Conservation (phyloP, 2,329 filamentous ascomycete genomes). For the Pseudocercospora eumusae region DNA sequence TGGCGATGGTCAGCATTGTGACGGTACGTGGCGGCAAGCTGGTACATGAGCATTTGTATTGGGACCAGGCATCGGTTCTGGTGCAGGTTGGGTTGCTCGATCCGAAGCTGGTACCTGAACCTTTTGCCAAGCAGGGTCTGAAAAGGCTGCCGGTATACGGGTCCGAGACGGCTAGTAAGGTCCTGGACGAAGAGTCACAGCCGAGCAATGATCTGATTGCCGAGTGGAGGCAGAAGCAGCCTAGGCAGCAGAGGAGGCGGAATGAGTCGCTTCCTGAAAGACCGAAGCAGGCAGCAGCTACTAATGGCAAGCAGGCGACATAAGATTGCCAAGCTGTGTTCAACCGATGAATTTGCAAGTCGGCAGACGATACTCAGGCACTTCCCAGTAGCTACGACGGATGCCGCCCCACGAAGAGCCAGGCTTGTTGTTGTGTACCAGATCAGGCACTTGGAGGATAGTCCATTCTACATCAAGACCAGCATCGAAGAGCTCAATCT, state of each 20-base stretch:
- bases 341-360: conserved; percentile 72
- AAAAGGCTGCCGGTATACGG: conserved; percentile 46
- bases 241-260: conserved; percentile 15
- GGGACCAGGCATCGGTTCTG: conserved; percentile 61
- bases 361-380: conserved; percentile 75
- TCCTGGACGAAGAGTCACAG: conserved; percentile 45
- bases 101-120: conserved; percentile 53
- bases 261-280: conserved; percentile 26
- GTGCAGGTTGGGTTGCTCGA: conserved; percentile 59
- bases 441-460: conserved; percentile 70
- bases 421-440: conserved; percentile 42
- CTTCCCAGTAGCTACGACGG: conserved; percentile 60
- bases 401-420: conserved; percentile 21
- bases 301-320: conserved; percentile 19
- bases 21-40: conserved; percentile 55
- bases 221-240: conserved; percentile 34
- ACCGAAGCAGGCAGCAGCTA: conserved; percentile 28
- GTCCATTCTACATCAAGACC: conserved; percentile 89
- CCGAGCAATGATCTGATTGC: conserved; percentile 46
- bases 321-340: conserved; percentile 24
- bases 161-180: conserved; percentile 45
- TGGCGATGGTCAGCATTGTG: conserved; percentile 59
- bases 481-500: conserved; percentile 86
- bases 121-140: conserved; percentile 45
- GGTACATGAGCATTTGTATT: conserved; percentile 60